A percentile compares a stretch with the other conserved stretches of the same genome.
Evolutionary conservation across 2,329 filamentous ascomycete species (phyloP).

Genomic region (Neopestalotiopsis clavispora): DNA sequence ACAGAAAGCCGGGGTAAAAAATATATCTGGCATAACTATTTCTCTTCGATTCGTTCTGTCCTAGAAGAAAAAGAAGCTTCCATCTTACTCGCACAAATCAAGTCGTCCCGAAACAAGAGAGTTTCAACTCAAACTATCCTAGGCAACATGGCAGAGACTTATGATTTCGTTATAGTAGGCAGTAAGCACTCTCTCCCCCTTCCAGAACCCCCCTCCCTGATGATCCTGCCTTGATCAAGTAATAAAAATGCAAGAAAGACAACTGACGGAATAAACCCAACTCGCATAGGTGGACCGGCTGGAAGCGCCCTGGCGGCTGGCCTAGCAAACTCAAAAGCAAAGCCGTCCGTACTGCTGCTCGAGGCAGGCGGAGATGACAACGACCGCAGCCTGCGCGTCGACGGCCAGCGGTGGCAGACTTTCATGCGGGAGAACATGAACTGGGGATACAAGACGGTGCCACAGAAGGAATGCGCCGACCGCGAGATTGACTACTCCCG

Average conservation of each 20-base stretch:
- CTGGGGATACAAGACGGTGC: constrained; percentile 55
- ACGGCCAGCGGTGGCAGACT: constrained; percentile 60
- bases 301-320: constrained; percentile 60
- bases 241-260: not conserved
- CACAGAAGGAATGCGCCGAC: constrained; percentile 47
- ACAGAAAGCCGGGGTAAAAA: not conserved
- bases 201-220: not conserved
- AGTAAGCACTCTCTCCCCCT: constrained; percentile 28
- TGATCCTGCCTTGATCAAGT: not conserved
- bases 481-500: constrained; percentile 54
- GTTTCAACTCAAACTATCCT: not conserved
- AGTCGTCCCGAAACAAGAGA: not conserved
- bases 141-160: constrained; percentile 26
- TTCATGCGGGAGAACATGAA: constrained; percentile 54
- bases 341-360: constrained; percentile 61
- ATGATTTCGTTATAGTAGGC: constrained; percentile 41
- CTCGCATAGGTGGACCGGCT: constrained; percentile 60
- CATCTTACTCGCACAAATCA: not conserved
- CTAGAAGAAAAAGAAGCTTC: not conserved
- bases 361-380: constrained; percentile 62
- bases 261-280: not conserved
- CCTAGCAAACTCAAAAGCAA: constrained; percentile 50
- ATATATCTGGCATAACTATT: not conserved
- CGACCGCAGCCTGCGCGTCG: constrained; percentile 50
- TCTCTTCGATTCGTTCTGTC: not conserved